Evolutionary conservation across 495 filamentous ascomycete species (phyloP).

Genomic region (Cairneyella variabilis): DNA sequence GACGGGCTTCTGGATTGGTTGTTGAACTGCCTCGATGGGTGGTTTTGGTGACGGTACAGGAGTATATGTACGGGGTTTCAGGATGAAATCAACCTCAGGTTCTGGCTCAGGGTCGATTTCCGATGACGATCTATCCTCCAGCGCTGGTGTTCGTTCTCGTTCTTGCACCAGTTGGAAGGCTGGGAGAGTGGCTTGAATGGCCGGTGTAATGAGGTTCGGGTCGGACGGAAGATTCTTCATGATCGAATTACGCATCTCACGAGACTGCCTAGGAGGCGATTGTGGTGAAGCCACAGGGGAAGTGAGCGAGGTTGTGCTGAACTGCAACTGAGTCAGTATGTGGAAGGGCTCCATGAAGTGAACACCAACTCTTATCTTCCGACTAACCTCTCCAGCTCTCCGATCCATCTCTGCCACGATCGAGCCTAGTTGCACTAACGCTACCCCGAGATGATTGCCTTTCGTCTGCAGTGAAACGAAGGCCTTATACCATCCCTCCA

Average conservation of each 20-base stretch:
- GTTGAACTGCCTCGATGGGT: no score
- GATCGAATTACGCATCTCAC: slow-evolving; percentile 18
- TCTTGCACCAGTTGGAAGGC: slow-evolving; percentile 25
- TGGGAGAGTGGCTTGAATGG: slow-evolving; percentile 22
- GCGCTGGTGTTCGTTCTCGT: slow-evolving; percentile 21
- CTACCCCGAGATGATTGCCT: slow-evolving; percentile 53
- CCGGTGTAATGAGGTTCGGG: slow-evolving; percentile 22
- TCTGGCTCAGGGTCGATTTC: slow-evolving; percentile 25
- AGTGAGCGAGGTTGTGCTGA: slow-evolving; percentile 17
- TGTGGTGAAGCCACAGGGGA: slow-evolving; percentile 11
- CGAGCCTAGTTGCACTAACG: slow-evolving; percentile 58
- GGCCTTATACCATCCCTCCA: slow-evolving; percentile 78
- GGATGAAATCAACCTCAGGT: slow-evolving; percentile 34
- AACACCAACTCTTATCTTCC: slow-evolving; percentile 50
- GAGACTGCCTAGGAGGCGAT: slow-evolving; percentile 5
- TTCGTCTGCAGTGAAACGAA: slow-evolving; percentile 67
- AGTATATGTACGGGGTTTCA: slow-evolving; percentile 51
- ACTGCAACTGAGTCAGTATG: slow-evolving; percentile 20
- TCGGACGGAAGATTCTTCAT: slow-evolving; percentile 19
- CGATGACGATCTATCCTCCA: slow-evolving; percentile 1
- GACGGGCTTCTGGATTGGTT: slow-evolving; percentile 13
- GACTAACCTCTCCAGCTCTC: slow-evolving; percentile 69
- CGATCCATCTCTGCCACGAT: slow-evolving; percentile 76
- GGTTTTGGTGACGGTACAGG: slow-evolving; percentile 37
- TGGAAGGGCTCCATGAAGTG: background rate